phyloP scores from a whole-genome alignment of 140 eudicot genomes.

The Oenanthe javanica region DNA sequence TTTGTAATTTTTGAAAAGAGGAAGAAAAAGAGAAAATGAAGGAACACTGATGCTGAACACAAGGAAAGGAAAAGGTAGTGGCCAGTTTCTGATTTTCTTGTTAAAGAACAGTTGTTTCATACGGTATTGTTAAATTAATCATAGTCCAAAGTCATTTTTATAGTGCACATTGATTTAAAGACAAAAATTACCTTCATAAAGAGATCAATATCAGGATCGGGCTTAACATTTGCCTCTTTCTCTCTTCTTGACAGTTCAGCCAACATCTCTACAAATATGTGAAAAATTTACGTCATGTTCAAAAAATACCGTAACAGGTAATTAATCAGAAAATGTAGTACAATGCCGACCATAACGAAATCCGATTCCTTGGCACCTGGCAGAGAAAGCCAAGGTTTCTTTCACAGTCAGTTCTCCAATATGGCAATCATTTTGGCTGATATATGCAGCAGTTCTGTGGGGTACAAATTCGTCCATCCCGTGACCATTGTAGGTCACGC shows the following conservation, averaged over 20 bases:
- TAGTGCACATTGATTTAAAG: background rate
- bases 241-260: conserved; percentile 60
- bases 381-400: conserved; percentile 64
- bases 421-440: conserved; percentile 58
- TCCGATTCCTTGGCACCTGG: conserved; percentile 63
- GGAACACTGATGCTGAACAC: no score
- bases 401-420: conserved; percentile 62
- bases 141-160: background rate
- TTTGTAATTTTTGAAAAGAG: background rate
- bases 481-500: conserved; percentile 55
- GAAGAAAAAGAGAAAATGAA: background rate
- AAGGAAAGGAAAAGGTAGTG: no score
- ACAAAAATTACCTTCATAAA: conserved; percentile 45
- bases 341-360: conserved; percentile 39
- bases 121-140: background rate
- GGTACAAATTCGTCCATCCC: conserved; percentile 47
- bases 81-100: no score
- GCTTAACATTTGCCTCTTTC: conserved; percentile 49
- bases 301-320: background rate
- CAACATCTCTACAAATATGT: conserved; percentile 38
- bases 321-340: background rate
- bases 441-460: conserved; percentile 59
- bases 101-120: background rate
- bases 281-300: background rate
- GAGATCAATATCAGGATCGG: conserved; percentile 60